Evolutionary conservation across 495 filamentous ascomycete genomes (phyloP).

Genomic region (Aspergillus conjunctus): DNA sequence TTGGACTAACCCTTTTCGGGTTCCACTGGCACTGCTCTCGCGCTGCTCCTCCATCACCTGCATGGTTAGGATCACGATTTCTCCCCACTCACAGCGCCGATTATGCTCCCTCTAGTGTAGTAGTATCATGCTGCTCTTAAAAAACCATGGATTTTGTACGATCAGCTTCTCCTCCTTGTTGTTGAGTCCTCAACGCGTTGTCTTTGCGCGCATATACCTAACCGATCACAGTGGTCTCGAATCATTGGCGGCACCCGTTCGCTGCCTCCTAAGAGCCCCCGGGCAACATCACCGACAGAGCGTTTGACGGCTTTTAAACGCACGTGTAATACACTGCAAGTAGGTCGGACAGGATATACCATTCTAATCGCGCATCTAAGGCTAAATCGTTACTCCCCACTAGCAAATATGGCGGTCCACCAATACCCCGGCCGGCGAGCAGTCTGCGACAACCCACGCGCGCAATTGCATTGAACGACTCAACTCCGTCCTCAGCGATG

Average conservation of each 20-base stretch:
- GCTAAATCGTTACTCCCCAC: constrained; percentile 15
- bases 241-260: constrained; percentile 80
- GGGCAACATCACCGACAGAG: constrained; percentile 75
- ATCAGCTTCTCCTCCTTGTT: constrained; percentile 5
- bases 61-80: constrained; percentile 12
- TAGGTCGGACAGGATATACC: constrained; percentile 38
- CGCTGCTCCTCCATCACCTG: constrained; percentile 14
- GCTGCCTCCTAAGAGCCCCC: constrained; percentile 60
- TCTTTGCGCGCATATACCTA: constrained; percentile 19
- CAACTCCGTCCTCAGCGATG: constrained; percentile 80
- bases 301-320: constrained; percentile 89
- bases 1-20: not conserved
- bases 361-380: not conserved
- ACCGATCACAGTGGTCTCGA: constrained; percentile 72
- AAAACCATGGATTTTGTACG: constrained; percentile 48
- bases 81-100: constrained; percentile 18
- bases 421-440: constrained; percentile 53
- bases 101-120: constrained; percentile 16
- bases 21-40: constrained; percentile 2
- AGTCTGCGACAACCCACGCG: constrained; percentile 50
- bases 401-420: constrained; percentile 81
- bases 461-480: constrained; percentile 64
- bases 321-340: constrained; percentile 81
- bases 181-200: constrained; percentile 1
- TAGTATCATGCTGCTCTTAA: constrained; percentile 38